phyloP scores from a whole-genome alignment of 1,284 basidiomycete genomes.

The Ganoderma meredithae region DNA sequence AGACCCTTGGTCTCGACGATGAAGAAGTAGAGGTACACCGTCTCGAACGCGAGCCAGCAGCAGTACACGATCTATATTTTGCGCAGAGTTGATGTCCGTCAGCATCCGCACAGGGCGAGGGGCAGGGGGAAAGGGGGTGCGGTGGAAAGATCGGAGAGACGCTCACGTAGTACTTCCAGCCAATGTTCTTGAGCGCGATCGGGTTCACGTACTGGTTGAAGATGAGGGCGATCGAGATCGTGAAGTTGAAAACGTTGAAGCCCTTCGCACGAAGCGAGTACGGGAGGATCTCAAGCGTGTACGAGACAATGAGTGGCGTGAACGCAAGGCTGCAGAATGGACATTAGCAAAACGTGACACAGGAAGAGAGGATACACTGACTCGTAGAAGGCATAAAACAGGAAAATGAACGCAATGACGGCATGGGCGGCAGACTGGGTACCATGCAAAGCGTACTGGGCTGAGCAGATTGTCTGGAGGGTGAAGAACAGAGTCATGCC shows the following conservation, averaged over 20 bases:
- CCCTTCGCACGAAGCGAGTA: constrained; percentile 80
- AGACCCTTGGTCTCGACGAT: constrained; percentile 77
- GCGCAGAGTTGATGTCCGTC: background rate
- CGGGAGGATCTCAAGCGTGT: constrained; percentile 80
- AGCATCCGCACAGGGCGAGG: background rate
- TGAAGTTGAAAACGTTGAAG: constrained; percentile 75
- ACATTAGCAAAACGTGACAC: constrained; percentile 1
- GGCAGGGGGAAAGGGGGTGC: background rate
- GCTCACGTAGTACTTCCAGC: constrained; percentile 58
- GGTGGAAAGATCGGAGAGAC: background rate
- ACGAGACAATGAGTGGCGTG: constrained; percentile 77
- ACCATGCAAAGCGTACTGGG: constrained; percentile 59
- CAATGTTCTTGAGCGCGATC: constrained; percentile 63
- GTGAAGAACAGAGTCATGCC: constrained; percentile 78
- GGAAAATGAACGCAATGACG: constrained; percentile 80
- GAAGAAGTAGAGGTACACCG: constrained; percentile 69
- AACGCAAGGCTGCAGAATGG: constrained; percentile 62
- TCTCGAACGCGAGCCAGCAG: constrained; percentile 70
- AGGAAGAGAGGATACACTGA: constrained; percentile 40
- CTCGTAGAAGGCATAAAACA: constrained; percentile 77
- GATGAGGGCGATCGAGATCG: constrained; percentile 69
- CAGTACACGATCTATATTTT: constrained; percentile 64
- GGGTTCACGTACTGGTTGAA: constrained; percentile 89
- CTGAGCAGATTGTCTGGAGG: constrained; percentile 76
- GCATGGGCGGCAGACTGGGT: constrained; percentile 60